A percentile compares a stretch with the other conserved stretches of the same genome.
phyloP scores from a whole-genome alignment of 768 basidiomycete genomes.

The Hysterangium stoloniferum region DNA sequence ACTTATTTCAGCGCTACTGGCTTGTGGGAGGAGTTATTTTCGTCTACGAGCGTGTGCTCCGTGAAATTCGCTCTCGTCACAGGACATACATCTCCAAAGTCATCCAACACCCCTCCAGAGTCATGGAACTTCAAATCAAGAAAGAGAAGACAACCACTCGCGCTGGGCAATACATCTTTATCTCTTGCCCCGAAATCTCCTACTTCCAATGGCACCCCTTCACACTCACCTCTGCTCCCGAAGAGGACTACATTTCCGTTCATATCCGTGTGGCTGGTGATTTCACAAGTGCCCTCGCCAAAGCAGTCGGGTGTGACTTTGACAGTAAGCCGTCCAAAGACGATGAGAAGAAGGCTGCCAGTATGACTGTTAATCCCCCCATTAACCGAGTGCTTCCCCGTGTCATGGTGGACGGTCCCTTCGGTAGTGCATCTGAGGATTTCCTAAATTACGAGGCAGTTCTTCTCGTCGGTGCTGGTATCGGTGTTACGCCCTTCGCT shows the following conservation, averaged over 20 bases:
- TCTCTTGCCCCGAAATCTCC: constrained; percentile 83
- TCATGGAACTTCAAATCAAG: constrained; percentile 95
- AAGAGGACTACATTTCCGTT: constrained; percentile 91
- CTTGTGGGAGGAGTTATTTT: constrained; percentile 79
- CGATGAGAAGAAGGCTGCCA: constrained; percentile 49
- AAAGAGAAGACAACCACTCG: constrained; percentile 81
- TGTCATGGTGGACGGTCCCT: constrained; percentile 95
- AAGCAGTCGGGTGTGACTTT: constrained; percentile 79
- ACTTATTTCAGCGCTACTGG: constrained; percentile 68
- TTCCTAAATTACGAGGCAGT: constrained; percentile 86
- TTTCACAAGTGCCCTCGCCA: constrained; percentile 78
- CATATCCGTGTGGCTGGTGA: constrained; percentile 92
- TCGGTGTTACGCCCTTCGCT: constrained; percentile 95
- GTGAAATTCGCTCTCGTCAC: constrained; percentile 88
- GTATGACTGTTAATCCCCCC: constrained; percentile 47
- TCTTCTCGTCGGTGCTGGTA: constrained; percentile 87
- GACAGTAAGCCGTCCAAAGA: constrained; percentile 42
- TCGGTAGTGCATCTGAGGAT: constrained; percentile 88
- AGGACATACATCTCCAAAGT: constrained; percentile 90
- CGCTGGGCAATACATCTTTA: constrained; percentile 91
- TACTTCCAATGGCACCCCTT: constrained; percentile 99
- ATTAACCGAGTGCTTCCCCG: constrained; percentile 74
- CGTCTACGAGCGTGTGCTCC: constrained; percentile 82
- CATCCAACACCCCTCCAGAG: constrained; percentile 90
- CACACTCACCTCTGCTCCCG: constrained; percentile 90